Base-by-base conservation (phyloP, 169 alveolate species). In the Eimeria necatrix region DNA sequence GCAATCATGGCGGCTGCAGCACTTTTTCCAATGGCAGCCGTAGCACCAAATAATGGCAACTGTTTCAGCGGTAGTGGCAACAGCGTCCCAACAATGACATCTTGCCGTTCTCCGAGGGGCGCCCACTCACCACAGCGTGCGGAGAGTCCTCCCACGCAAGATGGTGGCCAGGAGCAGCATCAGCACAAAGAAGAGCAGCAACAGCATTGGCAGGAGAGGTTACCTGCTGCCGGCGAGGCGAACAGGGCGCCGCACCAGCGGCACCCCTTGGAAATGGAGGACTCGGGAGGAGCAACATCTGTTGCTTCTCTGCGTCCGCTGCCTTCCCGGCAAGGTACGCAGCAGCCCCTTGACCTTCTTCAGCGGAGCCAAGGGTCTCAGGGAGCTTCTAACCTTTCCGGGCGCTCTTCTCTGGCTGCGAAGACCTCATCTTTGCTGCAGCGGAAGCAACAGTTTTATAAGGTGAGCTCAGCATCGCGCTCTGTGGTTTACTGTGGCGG, bases 1-100 rank as follows among this genome's bases (percentile, higher is more conserved):
- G 91, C 91, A 83, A 83, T 83, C 74, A 83, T 74, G 74, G 91
- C 91, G 24, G 91, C 91, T 24, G 91, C 91, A 53, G 91, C 91
- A 9, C 91, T 83, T 24, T 56, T 83, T 52, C 91, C 91, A 83
- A 83, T 83, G 91, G 46, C 91, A 52, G 91, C 91, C 32, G 70
- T 61, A 52, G 26, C 91, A 6, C 16, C 91, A 51, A 53, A 51
- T 6, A 83, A 20, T 26, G 26, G 74, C 6, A 83, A 52, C 73
- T 83, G 91, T 56, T 46, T 83, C 22, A 83, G 76, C 74, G 18
- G 73, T 59, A 83, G 74, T 60, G 48, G 46, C 68, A 76, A 60
- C 87, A 76, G 68, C 48, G 48, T 51, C 68, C 61, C 20, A 51
- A 32, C 83, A 71, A 71, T 71, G 83, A 5, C 87, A 12, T 48